These are phyloP conservation scores for Sporormia fimetaria DNA, from an alignment of 495 filamentous ascomycete species.

Conservation along the genomic window DNA sequence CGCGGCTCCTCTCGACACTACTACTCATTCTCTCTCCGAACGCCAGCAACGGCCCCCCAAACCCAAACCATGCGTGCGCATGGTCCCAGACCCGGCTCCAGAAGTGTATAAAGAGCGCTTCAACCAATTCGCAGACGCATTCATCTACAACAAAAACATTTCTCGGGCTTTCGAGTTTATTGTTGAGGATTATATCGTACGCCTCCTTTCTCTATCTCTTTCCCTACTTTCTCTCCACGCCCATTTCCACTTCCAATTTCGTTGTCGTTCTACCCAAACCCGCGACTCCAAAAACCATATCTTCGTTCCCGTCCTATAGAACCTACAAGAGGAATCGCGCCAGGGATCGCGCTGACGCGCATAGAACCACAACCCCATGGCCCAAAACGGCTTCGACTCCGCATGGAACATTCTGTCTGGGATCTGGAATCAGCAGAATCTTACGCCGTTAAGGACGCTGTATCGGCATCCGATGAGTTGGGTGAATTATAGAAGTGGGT, in stretches of 20 bases:
- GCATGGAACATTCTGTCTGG: constrained; percentile 32
- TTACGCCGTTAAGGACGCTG: constrained; percentile 27
- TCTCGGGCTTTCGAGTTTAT: constrained; percentile 34
- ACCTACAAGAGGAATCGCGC: too few species aligned
- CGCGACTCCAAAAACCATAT: too few species aligned
- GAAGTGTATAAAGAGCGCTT: constrained; percentile 27
- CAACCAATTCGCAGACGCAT: constrained; percentile 30
- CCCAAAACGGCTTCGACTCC: constrained; percentile 32
- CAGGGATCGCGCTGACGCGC: background rate
- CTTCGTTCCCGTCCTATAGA: too few species aligned
- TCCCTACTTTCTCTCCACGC: background rate
- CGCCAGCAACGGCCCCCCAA: constrained; percentile 6
- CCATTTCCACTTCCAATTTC: background rate
- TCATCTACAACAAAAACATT: constrained; percentile 33
- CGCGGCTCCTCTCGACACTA: constrained; percentile 1
- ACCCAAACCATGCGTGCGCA: constrained; percentile 10
- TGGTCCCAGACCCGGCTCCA: constrained; percentile 10
- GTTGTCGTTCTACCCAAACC: background rate
- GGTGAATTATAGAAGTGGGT: constrained; percentile 30
- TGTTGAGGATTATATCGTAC: constrained; percentile 32
- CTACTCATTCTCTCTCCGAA: background rate
- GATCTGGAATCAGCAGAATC: constrained; percentile 27
- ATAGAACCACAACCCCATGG: constrained; percentile 35
- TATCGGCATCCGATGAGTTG: constrained; percentile 31
- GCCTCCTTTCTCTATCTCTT: constrained; percentile 1